Evolutionary conservation across 2,329 filamentous ascomycete species (phyloP).

Genomic region (Calonectria pseudoreteaudii): DNA sequence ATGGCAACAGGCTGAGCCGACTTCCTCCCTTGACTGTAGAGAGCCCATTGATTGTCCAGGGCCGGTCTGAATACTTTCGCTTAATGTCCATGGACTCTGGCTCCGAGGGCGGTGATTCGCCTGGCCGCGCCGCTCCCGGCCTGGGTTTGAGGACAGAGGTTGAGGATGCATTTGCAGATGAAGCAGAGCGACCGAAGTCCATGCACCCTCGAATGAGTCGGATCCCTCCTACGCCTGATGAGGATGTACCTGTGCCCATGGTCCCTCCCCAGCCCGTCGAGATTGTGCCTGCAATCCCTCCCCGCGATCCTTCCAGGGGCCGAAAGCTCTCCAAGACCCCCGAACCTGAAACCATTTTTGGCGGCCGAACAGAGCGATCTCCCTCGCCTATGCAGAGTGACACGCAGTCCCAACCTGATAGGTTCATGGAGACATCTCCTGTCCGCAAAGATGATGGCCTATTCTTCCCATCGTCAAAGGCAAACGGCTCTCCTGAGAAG

Average conservation of each 20-base stretch:
- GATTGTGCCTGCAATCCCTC: constrained; percentile 54
- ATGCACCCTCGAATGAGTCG: constrained; percentile 82
- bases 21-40: constrained; percentile 85
- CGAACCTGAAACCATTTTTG: constrained; percentile 59
- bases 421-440: constrained; percentile 44
- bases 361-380: constrained; percentile 68
- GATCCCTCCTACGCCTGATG: constrained; percentile 64
- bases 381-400: constrained; percentile 64
- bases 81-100: constrained; percentile 74
- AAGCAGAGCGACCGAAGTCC: constrained; percentile 72
- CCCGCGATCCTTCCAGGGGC: constrained; percentile 55
- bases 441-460: constrained; percentile 48
- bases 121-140: constrained; percentile 41
- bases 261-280: constrained; percentile 64
- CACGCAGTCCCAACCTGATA: constrained; percentile 45
- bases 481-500: constrained; percentile 58
- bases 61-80: constrained; percentile 84
- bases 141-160: constrained; percentile 66
- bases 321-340: constrained; percentile 54
- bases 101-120: constrained; percentile 55
- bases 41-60: constrained; percentile 80
- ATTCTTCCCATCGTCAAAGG: constrained; percentile 50
- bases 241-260: constrained; percentile 35
- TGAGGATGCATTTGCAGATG: constrained; percentile 64
- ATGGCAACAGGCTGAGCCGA: constrained; percentile 84